Evolutionary conservation across 2,329 filamentous ascomycete species (phyloP).

Genomic region (Helotiales sp.): DNA sequence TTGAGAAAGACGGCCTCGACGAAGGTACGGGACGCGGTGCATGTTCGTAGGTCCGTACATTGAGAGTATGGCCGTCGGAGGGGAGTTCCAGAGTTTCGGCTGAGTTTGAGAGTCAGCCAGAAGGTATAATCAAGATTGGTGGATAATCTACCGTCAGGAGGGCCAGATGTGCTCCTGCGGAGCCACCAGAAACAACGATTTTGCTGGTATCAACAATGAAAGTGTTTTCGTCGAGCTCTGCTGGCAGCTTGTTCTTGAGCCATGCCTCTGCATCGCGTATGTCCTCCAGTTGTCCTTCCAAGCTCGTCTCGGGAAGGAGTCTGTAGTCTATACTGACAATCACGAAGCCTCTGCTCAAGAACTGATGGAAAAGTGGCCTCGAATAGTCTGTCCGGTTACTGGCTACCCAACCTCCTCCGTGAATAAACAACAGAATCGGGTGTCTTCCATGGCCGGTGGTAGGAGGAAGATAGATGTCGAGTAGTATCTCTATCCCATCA

Average conservation of each 20-base stretch:
- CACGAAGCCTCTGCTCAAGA: constrained; percentile 19
- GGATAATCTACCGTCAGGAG: constrained; percentile 17
- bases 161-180: constrained; percentile 21
- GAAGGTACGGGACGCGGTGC: constrained; percentile 6
- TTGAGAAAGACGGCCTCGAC: constrained; percentile 9
- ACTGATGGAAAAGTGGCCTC: constrained; percentile 18
- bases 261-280: constrained; percentile 22
- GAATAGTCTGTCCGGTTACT: constrained; percentile 20
- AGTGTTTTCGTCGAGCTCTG: neutral
- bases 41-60: constrained; percentile 22
- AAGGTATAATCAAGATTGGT: neutral
- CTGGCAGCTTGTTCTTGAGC: constrained; percentile 13
- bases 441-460: neutral
- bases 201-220: constrained; percentile 3
- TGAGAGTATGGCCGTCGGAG: constrained; percentile 15
- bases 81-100: constrained; percentile 21
- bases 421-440: constrained; percentile 21
- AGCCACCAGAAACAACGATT: constrained; percentile 20
- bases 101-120: neutral
- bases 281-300: constrained; percentile 17
- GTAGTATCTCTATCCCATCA: neutral
- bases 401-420: constrained; percentile 24
- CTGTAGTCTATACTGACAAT: constrained; percentile 23
- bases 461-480: constrained; percentile 2
- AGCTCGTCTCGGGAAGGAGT: constrained; percentile 19